phyloP scores from a whole-genome alignment of 2,329 filamentous ascomycete genomes.

The Aspergillus phoenicis region DNA sequence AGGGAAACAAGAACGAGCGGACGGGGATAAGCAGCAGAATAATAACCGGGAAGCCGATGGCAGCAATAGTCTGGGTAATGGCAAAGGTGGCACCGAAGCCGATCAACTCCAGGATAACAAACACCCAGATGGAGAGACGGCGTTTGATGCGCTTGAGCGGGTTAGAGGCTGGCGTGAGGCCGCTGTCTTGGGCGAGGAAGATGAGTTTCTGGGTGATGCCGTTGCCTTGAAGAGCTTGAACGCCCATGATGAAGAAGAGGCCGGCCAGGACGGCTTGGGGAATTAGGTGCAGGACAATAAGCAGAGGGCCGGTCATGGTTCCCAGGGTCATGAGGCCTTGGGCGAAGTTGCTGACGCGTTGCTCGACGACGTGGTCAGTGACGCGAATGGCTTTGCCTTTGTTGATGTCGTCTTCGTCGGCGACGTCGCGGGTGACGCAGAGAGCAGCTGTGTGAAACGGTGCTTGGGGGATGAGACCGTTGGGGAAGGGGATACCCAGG shows the following conservation, averaged over 20 bases:
- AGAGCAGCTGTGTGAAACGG: constrained; percentile 80
- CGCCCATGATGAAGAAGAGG: constrained; percentile 82
- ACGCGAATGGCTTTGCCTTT: constrained; percentile 65
- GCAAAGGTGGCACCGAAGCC: constrained; percentile 79
- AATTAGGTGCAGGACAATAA: constrained; percentile 74
- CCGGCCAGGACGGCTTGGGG: constrained; percentile 79
- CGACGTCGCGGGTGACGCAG: constrained; percentile 65
- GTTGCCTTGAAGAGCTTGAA: constrained; percentile 74
- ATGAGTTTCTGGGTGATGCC: constrained; percentile 75
- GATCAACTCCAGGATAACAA: constrained; percentile 68
- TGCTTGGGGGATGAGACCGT: constrained; percentile 80
- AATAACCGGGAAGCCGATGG: constrained; percentile 77
- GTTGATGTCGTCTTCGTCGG: constrained; percentile 59
- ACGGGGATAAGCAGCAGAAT: constrained; percentile 70
- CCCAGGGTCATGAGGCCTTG: constrained; percentile 77
- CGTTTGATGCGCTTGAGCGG: constrained; percentile 65
- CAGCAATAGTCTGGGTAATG: constrained; percentile 79
- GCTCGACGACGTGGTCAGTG: constrained; percentile 65
- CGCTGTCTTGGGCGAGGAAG: constrained; percentile 66
- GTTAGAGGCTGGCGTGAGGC: constrained; percentile 60
- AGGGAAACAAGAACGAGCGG: constrained; percentile 65
- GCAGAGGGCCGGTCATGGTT: constrained; percentile 75
- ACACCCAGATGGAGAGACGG: constrained; percentile 69
- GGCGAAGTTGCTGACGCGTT: constrained; percentile 75
- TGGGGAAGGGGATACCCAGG: constrained; percentile 77